Evolutionary conservation across 768 basidiomycete genomes (phyloP).

Genomic region (Suillus placidus): DNA sequence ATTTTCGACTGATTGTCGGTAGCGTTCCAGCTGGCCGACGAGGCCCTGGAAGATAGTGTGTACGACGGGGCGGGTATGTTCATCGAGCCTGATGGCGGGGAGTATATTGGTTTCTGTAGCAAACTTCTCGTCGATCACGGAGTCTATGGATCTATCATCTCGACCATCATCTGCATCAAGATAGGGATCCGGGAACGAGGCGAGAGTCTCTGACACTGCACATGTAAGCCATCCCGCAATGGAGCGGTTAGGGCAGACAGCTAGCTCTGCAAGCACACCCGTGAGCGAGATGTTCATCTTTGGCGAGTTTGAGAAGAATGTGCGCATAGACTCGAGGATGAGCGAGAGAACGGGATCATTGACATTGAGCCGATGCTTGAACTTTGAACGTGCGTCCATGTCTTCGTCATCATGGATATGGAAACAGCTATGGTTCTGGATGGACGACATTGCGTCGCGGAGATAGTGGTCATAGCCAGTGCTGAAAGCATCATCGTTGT

Average conservation of each 20-base stretch:
- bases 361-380: constrained; percentile 77
- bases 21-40: constrained; percentile 78
- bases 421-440: constrained; percentile 68
- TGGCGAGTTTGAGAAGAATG: constrained; percentile 84
- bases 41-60: constrained; percentile 82
- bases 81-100: constrained; percentile 71
- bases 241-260: constrained; percentile 83
- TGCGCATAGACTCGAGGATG: constrained; percentile 69
- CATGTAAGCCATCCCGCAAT: constrained; percentile 90
- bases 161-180: constrained; percentile 49
- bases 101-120: constrained; percentile 57
- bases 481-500: constrained; percentile 73
- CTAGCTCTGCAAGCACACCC: constrained; percentile 76
- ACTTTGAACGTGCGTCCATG: constrained; percentile 39
- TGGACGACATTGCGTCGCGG: constrained; percentile 67
- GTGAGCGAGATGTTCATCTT: constrained; percentile 90
- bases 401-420: constrained; percentile 46
- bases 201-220: constrained; percentile 42
- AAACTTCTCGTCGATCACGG: constrained; percentile 66
- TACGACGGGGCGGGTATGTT: constrained; percentile 73
- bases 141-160: constrained; percentile 85
- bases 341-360: constrained; percentile 75
- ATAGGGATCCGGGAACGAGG: not conserved
- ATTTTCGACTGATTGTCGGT: constrained; percentile 70
- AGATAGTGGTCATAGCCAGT: constrained; percentile 87